Evolutionary conservation across 164 flowering plant genomes (phyloP).

Genomic region (Sedum album): DNA sequence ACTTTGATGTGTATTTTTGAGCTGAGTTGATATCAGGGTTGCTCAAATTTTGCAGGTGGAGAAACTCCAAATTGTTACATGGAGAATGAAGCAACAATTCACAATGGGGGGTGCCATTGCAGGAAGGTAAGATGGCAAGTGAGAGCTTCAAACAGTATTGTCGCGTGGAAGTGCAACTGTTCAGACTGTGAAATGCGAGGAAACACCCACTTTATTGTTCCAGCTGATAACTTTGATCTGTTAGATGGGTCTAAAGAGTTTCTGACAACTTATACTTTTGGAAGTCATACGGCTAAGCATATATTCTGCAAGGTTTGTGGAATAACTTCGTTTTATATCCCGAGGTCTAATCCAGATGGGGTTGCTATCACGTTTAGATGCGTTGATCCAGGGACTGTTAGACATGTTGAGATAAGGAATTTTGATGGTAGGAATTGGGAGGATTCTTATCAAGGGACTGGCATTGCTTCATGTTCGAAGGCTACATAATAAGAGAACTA

Average conservation of each 20-base stretch:
- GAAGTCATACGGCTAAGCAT: constrained; percentile 83
- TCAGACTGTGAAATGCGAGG: constrained; percentile 75
- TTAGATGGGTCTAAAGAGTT: constrained; percentile 46
- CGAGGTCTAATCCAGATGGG: constrained; percentile 81
- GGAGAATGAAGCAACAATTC: constrained; percentile 29
- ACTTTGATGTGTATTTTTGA: no score
- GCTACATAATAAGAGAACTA: not conserved
- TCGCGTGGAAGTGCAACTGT: constrained; percentile 81
- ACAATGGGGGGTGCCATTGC: constrained; percentile 91
- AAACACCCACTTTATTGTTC: constrained; percentile 70
- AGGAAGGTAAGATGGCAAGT: constrained; percentile 60
- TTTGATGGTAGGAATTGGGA: constrained; percentile 84
- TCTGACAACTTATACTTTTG: constrained; percentile 78
- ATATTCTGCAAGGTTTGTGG: constrained; percentile 84
- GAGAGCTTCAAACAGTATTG: constrained; percentile 43
- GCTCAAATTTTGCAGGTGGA: no score
- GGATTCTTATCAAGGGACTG: constrained; percentile 26
- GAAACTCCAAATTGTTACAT: constrained; percentile 14
- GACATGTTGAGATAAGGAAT: constrained; percentile 53
- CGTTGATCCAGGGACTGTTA: constrained; percentile 67
- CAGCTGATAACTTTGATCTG: constrained; percentile 49
- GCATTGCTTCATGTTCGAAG: constrained; percentile 55
- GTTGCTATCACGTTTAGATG: constrained; percentile 53
- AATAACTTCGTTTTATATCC: constrained; percentile 76
- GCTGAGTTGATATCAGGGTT: no score